Conservation (phyloP, 441 rosid species). For the Rhodomyrtus psidioides region DNA sequence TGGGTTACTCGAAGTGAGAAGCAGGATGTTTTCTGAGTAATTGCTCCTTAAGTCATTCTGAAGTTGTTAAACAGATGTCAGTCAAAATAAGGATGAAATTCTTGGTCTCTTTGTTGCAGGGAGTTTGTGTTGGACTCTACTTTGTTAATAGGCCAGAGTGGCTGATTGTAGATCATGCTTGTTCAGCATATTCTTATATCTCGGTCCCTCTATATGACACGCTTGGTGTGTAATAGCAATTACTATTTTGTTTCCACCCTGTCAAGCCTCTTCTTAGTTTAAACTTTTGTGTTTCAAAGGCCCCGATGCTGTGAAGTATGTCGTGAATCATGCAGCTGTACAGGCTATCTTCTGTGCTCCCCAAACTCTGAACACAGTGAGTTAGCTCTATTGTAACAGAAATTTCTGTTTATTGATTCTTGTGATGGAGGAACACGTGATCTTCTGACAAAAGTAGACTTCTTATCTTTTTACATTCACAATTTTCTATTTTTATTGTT, state of each 20-base stretch:
- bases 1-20: neutral
- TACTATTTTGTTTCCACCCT: slow-evolving; percentile 11
- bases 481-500: neutral
- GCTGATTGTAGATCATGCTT: slow-evolving; percentile 8
- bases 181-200: neutral
- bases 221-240: neutral
- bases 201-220: slow-evolving; percentile 8
- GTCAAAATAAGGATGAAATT: neutral
- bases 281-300: slow-evolving; percentile 25
- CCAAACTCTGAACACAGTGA: slow-evolving; percentile 68
- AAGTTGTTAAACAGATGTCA: neutral
- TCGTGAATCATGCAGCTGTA: slow-evolving; percentile 75
- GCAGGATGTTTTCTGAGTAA: neutral
- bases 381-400: slow-evolving; percentile 2
- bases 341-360: slow-evolving; percentile 91
- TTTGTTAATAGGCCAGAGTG: slow-evolving; percentile 8
- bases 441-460: neutral
- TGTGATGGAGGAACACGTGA: neutral
- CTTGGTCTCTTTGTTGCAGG: neutral
- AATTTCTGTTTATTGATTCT: neutral
- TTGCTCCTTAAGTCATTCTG: neutral
- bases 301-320: slow-evolving; percentile 90
- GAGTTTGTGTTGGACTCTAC: neutral
- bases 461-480: neutral
- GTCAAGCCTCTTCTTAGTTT: neutral